Base-by-base conservation (phyloP, 2,329 filamentous ascomycete species). In the Microsporum ferrugineum region DNA sequence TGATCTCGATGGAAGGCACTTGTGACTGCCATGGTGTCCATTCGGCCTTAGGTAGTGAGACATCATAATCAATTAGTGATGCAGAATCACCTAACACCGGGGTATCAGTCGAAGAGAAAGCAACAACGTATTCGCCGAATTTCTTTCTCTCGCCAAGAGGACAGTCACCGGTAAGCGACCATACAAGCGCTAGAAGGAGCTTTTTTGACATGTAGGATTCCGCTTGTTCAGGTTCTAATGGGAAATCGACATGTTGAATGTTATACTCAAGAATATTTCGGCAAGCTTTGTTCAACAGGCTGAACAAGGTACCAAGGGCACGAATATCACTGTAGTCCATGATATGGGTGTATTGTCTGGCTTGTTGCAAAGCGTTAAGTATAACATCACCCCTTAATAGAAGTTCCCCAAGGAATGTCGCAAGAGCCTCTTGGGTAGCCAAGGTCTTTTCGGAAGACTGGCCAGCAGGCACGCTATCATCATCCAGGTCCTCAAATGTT, bases 311-410 rank as follows among this genome's bases (percentile, higher is more conserved):
- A 65, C 87, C 94, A 39, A 99, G 82, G 3, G 90, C 92, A 61
- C 94, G 89, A 57, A 92, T 89, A 57, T 89, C 82, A 0, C 94
- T 97, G 71, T 94, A 99, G 68, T 96, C 90, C 94, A 99, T 99
- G 72, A 99, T 99, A 73, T 99, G 94, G 65, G 87, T 89, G 77
- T 89, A 95, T 41, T 79, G 79, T 68, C 84, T 82, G 2, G 92
- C 91, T 71, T 89, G 82, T 59, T 86, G 82, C 3, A 99, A 82
- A 2, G 87, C 88, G 64, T 88, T 86, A 33, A 86, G 77, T 49
- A 97, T 85, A 69, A 99, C 92, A 67, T 89, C 81, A 67, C 96
- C 90, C 5, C 83, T 85, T 0, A 82, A 87, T 58, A 99, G 78
- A 68, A 89, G 86, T 45, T 84, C 82, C 65, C 88, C 82, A 29